A percentile compares a stretch with the other conserved stretches of the same genome.
Conservation (phyloP, 352 stramenopile genomes). For the Phytophthora pluvialis region DNA sequence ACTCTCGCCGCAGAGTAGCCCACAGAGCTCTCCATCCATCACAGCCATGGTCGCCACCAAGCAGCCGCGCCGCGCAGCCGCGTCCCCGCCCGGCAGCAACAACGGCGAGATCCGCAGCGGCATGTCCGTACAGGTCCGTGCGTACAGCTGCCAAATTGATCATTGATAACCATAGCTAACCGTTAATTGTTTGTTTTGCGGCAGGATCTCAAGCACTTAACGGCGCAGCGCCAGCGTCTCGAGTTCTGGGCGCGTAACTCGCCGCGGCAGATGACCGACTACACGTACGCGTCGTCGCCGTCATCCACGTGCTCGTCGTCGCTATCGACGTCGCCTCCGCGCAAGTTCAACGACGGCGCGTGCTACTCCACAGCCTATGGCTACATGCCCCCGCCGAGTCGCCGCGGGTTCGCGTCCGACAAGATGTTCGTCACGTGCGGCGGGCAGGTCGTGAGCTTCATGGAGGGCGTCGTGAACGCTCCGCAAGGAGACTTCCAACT, state of each 20-base stretch:
- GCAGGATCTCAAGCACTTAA: constrained; percentile 83
- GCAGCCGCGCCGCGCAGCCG: constrained; percentile 28
- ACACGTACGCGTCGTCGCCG: constrained; percentile 34
- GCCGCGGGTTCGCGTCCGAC: constrained; percentile 43
- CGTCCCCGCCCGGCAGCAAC: constrained; percentile 26
- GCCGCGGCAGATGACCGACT: constrained; percentile 47
- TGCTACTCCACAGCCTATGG: constrained; percentile 30
- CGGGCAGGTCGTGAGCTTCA: constrained; percentile 82
- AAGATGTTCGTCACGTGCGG: constrained; percentile 86
- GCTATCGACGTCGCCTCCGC: constrained; percentile 33
- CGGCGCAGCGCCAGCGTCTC: constrained; percentile 78
- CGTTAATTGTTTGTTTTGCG: neutral
- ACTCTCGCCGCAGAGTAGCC: constrained; percentile 22
- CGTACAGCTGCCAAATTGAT: neutral
- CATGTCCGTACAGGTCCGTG: constrained; percentile 80
- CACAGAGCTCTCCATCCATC: neutral
- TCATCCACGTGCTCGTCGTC: constrained; percentile 46
- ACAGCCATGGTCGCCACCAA: constrained; percentile 49
- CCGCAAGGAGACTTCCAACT: constrained; percentile 57
- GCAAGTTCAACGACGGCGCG: constrained; percentile 21
- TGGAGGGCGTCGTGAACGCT: constrained; percentile 85
- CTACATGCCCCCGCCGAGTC: constrained; percentile 23
- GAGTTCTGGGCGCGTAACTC: constrained; percentile 71
- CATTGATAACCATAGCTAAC: constrained; percentile 8
- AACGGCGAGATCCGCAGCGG: constrained; percentile 77